Base-by-base conservation (phyloP, 495 filamentous ascomycete species). In the Penicillium steckii region DNA sequence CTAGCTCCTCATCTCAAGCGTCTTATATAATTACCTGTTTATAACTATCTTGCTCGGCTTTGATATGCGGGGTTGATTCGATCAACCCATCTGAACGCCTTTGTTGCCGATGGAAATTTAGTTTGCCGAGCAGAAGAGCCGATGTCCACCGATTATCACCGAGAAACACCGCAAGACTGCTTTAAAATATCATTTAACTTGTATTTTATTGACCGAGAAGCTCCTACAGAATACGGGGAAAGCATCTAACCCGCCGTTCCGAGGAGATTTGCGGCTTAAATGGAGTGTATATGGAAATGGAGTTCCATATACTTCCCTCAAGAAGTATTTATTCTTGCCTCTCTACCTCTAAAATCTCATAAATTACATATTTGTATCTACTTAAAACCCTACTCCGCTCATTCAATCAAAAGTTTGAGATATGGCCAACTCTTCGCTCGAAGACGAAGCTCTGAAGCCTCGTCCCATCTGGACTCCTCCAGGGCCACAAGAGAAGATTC, bases 101-200 rank as follows among this genome's bases (percentile, higher is more conserved):
- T 27, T 12, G 13, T 26, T 43, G 49, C 43, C 57, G 48, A 52
- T 19, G 19, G 27, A 18, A 8, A 49, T 23, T 19, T 29, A 8
- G n/a, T n/a, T 46, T 53, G 51, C 56, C 58, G 53, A 61, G 53
- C 44, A 57, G n/a, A 2, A 24, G n/a, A 19, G 49, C 59, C 55
- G 54, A 57, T 17, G 3, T 30, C 30, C 42, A 49, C 59, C 59
- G 59, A 61, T 15, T 19, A 61, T 45, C 47, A 48, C 59, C 59
- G 55, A 61, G 19, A 43, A 37, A 0, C 1, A 40, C 52, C 38
- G 33, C 10, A 37, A n/a, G n/a, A n/a, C n/a, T n/a, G n/a, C n/a
- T n/a, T n/a, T n/a, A n/a, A n/a, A n/a, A n/a, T n/a, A n/a, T n/a
- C n/a, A n/a, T n/a, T n/a, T n/a, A n/a, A n/a, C n/a, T n/a, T n/a